These are phyloP conservation scores for Prunus dulcis DNA, from an alignment of 306 rosid species.

Conservation along the genomic window DNA sequence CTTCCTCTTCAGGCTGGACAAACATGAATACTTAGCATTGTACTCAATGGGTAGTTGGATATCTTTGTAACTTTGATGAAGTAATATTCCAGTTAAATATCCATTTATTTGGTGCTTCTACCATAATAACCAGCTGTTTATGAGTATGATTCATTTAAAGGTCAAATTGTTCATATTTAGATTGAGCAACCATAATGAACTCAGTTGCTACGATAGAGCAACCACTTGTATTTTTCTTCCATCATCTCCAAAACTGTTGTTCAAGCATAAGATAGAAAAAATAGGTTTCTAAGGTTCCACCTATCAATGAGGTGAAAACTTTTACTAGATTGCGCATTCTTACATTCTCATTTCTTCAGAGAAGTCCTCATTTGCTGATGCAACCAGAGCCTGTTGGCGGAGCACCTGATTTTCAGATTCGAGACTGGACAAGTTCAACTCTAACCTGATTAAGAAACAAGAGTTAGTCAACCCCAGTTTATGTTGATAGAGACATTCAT, in stretches of 20 bases:
- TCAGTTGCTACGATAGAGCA: no score
- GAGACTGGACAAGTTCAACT: slow-evolving; percentile 65
- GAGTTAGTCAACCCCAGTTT: slow-evolving; percentile 27
- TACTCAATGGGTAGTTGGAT: not conserved
- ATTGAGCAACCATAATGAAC: not conserved
- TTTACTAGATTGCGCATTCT: slow-evolving; percentile 16
- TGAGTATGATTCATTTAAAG: not conserved
- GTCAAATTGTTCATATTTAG: not conserved
- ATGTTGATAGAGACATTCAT: not conserved
- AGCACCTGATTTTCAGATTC: slow-evolving; percentile 90
- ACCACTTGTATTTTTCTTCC: not conserved
- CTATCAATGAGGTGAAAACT: not conserved
- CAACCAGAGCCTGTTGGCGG: slow-evolving; percentile 77
- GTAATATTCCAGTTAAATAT: not conserved
- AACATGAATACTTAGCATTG: slow-evolving; percentile 14
- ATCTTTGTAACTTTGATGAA: not conserved
- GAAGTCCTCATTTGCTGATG: slow-evolving; percentile 64
- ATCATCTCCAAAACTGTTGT: not conserved
- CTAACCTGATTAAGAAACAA: slow-evolving; percentile 52
- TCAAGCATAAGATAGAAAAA: not conserved
- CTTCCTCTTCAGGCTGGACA: slow-evolving; percentile 62
- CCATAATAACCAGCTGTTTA: not conserved
- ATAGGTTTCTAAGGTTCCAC: not conserved
- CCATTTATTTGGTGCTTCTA: not conserved
- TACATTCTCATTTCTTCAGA: slow-evolving; percentile 68